Base-by-base conservation (phyloP, 306 rosid genomes). In the Quercus ilex region DNA sequence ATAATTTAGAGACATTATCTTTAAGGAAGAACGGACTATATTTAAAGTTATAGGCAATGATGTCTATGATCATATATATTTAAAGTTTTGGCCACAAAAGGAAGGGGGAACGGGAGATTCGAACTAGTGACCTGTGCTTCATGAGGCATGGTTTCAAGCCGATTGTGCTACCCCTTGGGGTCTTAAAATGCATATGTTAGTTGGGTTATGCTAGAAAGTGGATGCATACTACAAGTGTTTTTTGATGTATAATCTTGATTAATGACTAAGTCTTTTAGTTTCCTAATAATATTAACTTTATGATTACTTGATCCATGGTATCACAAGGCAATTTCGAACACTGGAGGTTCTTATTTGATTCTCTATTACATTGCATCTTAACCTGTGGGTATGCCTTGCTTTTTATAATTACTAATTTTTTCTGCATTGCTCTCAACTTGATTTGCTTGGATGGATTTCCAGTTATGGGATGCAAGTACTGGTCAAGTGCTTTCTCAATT, bases 381-480 rank as follows among this genome's bases (percentile, higher is more conserved):
- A 64, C 70, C 23, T 17, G 70, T 64, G n/a, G 12, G 12, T 20
- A 23, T 23, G 59, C 21, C 11, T 6, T 71, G 75, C 43, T n/a
- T 49, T 26, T 49, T 2, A 38, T 68, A 68, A 60, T 59, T 68
- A 67, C 58, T 51, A 23, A 55, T 55, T 67, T 59, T 49, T 77
- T 70, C 70, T 74, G 59, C 49, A 9, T 82, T 78, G 52, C 78
- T 86, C 75, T 76, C 81, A 17, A 30, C 31, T 56, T 81, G 56
- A 20, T 78, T 69, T 82, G 10, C 79, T 85, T 85, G 58, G 49
- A 71, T 85, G 77, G 76, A 52, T 75, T 86, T 91, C 78, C 87
- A 94, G 99, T 78, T 94, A 83, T 92, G 99, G 99, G 99, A 94
- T 88, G 97, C 97, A 73, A 77, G 85, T 77, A 91, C 96, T 5